phyloP scores from a whole-genome alignment of 1,139 yeast species.

The Candida sojae region DNA sequence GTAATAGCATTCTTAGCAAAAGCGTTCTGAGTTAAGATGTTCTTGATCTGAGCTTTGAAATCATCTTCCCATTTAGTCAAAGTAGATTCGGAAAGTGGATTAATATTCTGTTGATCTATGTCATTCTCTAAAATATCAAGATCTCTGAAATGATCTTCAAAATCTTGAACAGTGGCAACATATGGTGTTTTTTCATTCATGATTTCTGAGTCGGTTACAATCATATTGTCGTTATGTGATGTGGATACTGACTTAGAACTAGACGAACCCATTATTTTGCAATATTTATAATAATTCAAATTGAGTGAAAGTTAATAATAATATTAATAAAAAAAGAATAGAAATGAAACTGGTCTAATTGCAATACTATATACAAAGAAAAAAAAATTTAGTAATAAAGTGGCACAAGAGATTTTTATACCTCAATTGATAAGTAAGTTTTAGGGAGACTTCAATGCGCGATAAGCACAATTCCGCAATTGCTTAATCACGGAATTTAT shows the following conservation, averaged over 20 bases:
- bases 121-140: slow-evolving; percentile 5
- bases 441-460: no score
- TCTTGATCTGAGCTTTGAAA: slow-evolving; percentile 53
- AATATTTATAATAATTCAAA: background rate
- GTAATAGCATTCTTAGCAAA: slow-evolving; percentile 52
- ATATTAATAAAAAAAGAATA: no score
- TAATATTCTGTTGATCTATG: slow-evolving; percentile 6
- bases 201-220: background rate
- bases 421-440: no score
- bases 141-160: slow-evolving; percentile 9
- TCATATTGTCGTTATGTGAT: background rate
- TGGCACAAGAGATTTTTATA: no score
- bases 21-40: slow-evolving; percentile 60
- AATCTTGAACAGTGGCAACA: slow-evolving; percentile 2
- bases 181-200: background rate
- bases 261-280: background rate
- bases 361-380: no score
- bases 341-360: no score
- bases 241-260: background rate
- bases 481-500: background rate
- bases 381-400: no score
- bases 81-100: slow-evolving; percentile 32
- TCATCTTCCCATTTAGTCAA: slow-evolving; percentile 54
- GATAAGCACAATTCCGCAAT: background rate
- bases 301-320: background rate